Evolutionary conservation across 345 rosid genomes (phyloP).

Genomic region (Salix koriyanagi): DNA sequence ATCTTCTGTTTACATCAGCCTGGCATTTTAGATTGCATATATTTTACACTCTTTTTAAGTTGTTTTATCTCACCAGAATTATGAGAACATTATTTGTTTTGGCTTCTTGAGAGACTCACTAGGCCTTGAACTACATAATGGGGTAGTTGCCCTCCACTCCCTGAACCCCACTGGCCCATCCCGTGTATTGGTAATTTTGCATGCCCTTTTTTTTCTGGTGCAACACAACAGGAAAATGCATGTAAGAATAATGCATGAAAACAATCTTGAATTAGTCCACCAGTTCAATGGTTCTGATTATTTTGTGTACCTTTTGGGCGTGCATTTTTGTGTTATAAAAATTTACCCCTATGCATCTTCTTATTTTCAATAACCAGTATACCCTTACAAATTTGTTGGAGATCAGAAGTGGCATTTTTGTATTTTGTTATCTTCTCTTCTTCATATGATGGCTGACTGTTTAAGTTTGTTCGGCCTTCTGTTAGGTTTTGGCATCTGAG

Average conservation of each 20-base stretch:
- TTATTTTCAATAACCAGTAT: not conserved
- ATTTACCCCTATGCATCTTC: not conserved
- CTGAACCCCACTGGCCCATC: not conserved
- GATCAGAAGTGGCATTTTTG: not conserved
- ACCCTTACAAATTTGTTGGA: not conserved
- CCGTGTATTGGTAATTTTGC: not conserved
- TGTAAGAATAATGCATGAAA: not conserved
- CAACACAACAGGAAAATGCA: not conserved
- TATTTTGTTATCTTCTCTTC: not conserved
- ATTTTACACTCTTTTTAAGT: not conserved
- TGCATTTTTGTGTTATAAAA: not conserved
- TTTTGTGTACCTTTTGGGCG: not conserved
- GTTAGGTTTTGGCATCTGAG: slow-evolving; percentile 91
- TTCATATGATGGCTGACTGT: not conserved
- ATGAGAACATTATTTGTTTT: not conserved
- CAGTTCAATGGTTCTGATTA: not conserved
- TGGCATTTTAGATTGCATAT: not conserved
- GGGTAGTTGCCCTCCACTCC: not conserved
- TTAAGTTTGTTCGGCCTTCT: slow-evolving; percentile 14
- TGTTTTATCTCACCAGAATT: not conserved
- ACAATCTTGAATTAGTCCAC: not conserved
- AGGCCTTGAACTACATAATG: not conserved
- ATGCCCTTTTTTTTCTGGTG: not conserved
- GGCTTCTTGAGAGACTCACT: not conserved
- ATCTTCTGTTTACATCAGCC: not conserved